Evolutionary conservation across 345 rosid species (phyloP).

Genomic region (Melaleuca alternifolia): DNA sequence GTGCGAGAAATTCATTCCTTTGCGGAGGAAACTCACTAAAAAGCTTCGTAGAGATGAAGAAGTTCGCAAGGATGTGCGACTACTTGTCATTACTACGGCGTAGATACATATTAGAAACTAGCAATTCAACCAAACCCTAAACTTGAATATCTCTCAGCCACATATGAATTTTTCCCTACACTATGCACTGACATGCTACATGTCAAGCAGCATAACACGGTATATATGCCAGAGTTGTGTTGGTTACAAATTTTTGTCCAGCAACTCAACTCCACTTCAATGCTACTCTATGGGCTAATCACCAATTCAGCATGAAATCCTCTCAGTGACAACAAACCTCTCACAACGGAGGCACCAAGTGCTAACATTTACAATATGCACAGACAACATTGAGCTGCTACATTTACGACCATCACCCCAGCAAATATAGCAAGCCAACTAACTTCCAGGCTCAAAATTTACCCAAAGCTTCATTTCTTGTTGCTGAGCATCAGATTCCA

Average conservation of each 20-base stretch:
- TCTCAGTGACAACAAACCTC: background rate
- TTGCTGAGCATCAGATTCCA: background rate
- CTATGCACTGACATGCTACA: background rate
- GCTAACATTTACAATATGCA: background rate
- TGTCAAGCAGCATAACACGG: background rate
- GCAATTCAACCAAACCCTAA: background rate
- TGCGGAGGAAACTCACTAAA: background rate
- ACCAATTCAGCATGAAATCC: background rate
- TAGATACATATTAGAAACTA: background rate
- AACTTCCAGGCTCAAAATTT: background rate
- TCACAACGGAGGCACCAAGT: background rate
- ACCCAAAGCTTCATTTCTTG: background rate
- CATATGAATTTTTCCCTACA: background rate
- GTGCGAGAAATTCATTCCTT: background rate
- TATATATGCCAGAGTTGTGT: background rate
- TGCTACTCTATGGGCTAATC: background rate
- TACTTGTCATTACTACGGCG: rapidly evolving
- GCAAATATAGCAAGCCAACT: background rate
- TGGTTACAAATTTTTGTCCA: background rate
- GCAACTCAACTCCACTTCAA: background rate
- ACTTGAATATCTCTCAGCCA: background rate
- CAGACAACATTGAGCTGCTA: background rate
- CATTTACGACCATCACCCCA: background rate
- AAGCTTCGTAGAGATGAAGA: background rate
- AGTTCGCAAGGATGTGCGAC: background rate